These are phyloP conservation scores for Exobasidium rhododendri DNA, from an alignment of 1,284 basidiomycete genomes.

Conservation along the genomic window DNA sequence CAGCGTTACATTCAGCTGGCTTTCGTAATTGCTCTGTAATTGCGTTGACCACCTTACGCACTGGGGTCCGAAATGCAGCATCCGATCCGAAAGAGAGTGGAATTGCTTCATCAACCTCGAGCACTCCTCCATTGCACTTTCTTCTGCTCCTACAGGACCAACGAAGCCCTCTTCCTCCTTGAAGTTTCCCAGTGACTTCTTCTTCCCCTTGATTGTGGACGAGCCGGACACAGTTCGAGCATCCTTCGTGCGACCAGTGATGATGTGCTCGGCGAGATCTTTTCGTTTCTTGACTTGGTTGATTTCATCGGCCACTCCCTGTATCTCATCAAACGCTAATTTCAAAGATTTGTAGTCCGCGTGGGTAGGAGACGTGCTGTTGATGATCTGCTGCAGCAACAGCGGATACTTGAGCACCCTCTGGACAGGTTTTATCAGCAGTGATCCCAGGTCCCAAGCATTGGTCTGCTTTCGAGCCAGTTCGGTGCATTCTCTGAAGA, in stretches of 20 bases:
- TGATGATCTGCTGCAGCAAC: conserved; percentile 70
- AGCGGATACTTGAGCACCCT: conserved; percentile 73
- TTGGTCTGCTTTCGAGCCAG: conserved; percentile 60
- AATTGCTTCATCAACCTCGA: not conserved
- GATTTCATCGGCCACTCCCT: conserved; percentile 74
- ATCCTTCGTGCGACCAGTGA: conserved; percentile 21
- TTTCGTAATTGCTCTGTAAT: not conserved
- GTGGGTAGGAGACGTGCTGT: conserved; percentile 68
- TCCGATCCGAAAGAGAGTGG: not conserved
- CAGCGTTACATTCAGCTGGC: not conserved
- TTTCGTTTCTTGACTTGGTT: conserved; percentile 80
- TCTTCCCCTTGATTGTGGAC: not conserved
- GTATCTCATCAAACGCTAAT: conserved; percentile 67
- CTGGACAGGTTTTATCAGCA: conserved; percentile 67
- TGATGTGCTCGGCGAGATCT: conserved; percentile 63
- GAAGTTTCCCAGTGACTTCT: not conserved
- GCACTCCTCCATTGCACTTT: conserved; percentile 2
- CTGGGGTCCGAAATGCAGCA: not conserved
- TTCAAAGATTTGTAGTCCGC: conserved; percentile 69
- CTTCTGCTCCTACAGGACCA: not conserved
- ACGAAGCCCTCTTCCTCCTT: not conserved
- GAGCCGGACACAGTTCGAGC: not conserved
- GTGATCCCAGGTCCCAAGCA: conserved; percentile 87
- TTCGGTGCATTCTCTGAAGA: conserved; percentile 54
- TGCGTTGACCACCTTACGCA: not conserved